phyloP scores from a whole-genome alignment of 192 early-diverging fungal genomes.

The Backusella liffmaniae region DNA sequence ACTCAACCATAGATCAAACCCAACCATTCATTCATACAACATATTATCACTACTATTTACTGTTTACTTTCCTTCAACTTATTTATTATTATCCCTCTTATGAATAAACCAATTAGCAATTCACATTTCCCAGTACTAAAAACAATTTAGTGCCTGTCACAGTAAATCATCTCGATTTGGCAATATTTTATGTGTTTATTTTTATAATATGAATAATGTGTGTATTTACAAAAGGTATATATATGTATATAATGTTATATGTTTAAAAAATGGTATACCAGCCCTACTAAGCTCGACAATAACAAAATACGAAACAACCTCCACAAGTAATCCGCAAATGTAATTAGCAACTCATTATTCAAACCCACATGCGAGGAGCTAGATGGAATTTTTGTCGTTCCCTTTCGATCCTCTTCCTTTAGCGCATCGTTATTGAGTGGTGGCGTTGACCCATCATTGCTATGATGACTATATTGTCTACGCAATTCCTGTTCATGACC shows the following conservation, averaged over 20 bases:
- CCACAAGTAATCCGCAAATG: conserved; percentile 20
- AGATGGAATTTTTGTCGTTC: neutral
- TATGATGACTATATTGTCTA: neutral
- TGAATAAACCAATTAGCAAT: too few relatives aligned
- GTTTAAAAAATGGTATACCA: conserved; percentile 20
- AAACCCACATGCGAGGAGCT: neutral
- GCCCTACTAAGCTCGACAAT: conserved; percentile 22
- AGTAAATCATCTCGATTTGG: neutral
- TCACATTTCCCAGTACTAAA: neutral
- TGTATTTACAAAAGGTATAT: neutral
- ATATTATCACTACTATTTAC: neutral
- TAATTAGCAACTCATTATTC: neutral
- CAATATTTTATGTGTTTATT: neutral
- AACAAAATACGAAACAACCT: conserved; percentile 23
- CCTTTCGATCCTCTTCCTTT: neutral
- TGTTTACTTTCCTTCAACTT: neutral
- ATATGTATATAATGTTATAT: neutral
- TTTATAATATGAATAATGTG: neutral
- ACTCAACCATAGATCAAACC: neutral
- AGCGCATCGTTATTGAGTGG: neutral
- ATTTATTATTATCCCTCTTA: neutral
- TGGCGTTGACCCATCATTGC: neutral
- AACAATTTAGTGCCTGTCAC: neutral
- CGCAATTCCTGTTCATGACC: neutral
- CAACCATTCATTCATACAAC: neutral